phyloP scores from a whole-genome alignment of 345 rosid genomes.

The Cochlearia excelsa region DNA sequence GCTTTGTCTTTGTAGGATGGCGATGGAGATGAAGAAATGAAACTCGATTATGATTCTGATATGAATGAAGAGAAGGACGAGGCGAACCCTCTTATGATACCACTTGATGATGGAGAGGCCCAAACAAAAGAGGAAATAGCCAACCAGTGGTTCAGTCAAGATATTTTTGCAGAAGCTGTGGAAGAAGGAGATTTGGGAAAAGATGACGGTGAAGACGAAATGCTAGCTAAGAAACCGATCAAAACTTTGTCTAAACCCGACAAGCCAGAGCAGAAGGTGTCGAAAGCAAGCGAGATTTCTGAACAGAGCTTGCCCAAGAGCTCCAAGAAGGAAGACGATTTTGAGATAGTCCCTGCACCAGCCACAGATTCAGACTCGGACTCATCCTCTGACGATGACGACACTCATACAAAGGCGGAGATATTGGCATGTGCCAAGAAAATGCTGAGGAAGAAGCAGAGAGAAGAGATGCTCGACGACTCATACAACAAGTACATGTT shows the following conservation, averaged over 20 bases:
- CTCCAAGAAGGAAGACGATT: constrained; percentile 51
- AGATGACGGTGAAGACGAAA: constrained; percentile 52
- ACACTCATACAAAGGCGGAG: constrained; percentile 67
- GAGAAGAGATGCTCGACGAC: constrained; percentile 81
- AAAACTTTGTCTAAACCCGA: constrained; percentile 23
- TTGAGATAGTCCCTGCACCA: constrained; percentile 82
- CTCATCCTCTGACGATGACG: constrained; percentile 67
- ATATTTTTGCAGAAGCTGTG: constrained; percentile 72
- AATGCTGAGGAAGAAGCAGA: constrained; percentile 85
- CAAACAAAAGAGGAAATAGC: constrained; percentile 70
- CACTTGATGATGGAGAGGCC: constrained; percentile 59
- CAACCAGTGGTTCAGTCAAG: constrained; percentile 84
- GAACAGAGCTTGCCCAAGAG: constrained; percentile 29
- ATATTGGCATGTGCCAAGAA: constrained; percentile 86
- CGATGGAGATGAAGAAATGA: constrained; percentile 44
- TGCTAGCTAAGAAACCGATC: constrained; percentile 37
- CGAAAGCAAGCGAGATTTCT: constrained; percentile 20
- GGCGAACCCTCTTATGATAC: constrained; percentile 77
- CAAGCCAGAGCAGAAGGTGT: constrained; percentile 41
- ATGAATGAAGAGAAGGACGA: constrained; percentile 54
- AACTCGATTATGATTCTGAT: constrained; percentile 67
- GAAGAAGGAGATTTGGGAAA: constrained; percentile 72
- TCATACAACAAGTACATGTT: constrained; percentile 80
- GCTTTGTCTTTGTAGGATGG: constrained; percentile 47
- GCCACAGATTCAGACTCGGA: constrained; percentile 68